Base-by-base conservation (phyloP, 108 stramenopile genomes). In the Aurantiochytrium sp. region DNA sequence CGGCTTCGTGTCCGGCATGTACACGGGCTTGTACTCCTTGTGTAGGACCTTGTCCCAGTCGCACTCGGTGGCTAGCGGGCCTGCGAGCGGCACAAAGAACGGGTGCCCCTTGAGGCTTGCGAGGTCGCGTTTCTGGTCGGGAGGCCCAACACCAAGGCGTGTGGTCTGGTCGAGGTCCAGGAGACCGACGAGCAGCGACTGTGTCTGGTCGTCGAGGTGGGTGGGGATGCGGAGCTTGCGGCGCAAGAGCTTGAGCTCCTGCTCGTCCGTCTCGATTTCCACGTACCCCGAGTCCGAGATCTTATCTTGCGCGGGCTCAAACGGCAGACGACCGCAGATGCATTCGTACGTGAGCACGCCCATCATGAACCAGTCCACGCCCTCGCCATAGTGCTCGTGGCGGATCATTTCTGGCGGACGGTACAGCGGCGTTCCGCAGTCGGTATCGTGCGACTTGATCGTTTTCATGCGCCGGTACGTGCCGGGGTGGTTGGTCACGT, bases 321-420 rank as follows among this genome's bases (percentile, higher is more conserved):
- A 99, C 2, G 99, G 99, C 17, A 98, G 97, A 4, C 90, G 37
- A 10, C 99, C 99, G 30, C 91, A 87, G 48, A 98, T 88, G 98
- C 99, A 99, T 91, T 99, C 99, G 87, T 95, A 99, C 34, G 95
- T 93, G 55, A 94, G 68, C 54, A 96, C 96, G n/a, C 98, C 97
- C 86, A 99, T 91, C 52, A 93, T 92, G 98, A 98, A 99, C 90
- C 93, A 99, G 89, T 99, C 99, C 0, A 97, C 97, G 1, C 97
- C 96, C 89, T 96, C 97, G 30, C 96, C 97, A 87, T 99, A 99
- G 50, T 96, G 96, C 87, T 97, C 96, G 12, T 95, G 45, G 2
- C 96, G 94, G 2, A 98, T 92, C 96, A 98, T 98, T 91, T 99
- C 99, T 17, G 93, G 93, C 19, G 92, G 92, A 91, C 92, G 88